Base-by-base conservation (phyloP, 352 stramenopile species). In the Phytophthora multivora region DNA sequence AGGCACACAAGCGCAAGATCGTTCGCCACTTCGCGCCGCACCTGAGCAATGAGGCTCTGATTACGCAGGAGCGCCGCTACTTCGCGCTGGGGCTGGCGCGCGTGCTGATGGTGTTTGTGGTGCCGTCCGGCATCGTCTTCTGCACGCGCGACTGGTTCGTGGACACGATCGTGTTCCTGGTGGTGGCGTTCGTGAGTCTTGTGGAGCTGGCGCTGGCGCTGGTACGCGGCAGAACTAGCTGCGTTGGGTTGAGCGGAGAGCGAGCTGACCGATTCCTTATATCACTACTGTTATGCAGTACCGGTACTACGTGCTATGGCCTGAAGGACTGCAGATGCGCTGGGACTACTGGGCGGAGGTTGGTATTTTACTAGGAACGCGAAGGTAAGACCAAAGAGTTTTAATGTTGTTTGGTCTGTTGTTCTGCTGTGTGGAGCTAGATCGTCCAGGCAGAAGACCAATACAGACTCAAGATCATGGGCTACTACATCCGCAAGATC, bases 401-500 rank as follows among this genome's bases (percentile, higher is more conserved):
- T n/a, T 19, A 23, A 21, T 18, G 7, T 2, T 57, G 6, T 18
- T 40, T 21, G 6, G 11, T 13, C 45, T 51, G n/a, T 41, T 12
- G 16, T 16, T 28, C 7, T 50, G n/a, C 9, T 41, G 16, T 55
- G 13, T 42, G 46, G 5, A 10, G 13, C 31, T 58, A 93, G 84
- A 93, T 93, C 41, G 84, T 89, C 48, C 61, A 77, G 43, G 79
- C 81, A 3, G 80, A 85, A 55, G 80, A 88, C 26, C 73, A 69
- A 41, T 89, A 91, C 70, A 79, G 79, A 46, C 79, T 93, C 61
- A 93, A 89, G 64, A 90, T 93, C 39, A 62, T 91, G 54, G 84
- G 84, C n/a, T 90, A 89, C 55, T 93, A 93, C 60, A 80, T 91
- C 48, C 79, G 82, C 71, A 91, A 90, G 70, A 93, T 93, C 63